Percentiles rank a stretch among this genome's conserved stretches.
Evolutionary conservation across 305 asterid genomes (phyloP).

Genomic region (Fraxinus velutina): DNA sequence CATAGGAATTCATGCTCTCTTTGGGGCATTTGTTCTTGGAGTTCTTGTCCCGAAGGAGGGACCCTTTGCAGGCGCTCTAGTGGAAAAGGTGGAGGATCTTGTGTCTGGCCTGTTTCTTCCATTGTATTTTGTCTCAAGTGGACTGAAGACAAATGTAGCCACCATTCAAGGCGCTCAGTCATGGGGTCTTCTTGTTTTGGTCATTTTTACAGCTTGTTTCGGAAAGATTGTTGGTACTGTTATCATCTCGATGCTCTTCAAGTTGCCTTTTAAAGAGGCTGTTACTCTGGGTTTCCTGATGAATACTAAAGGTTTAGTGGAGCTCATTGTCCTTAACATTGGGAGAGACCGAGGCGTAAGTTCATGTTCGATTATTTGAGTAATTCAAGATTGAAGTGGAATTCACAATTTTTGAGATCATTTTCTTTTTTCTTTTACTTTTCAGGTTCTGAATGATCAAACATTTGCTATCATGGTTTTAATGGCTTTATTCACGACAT

Average conservation of each 20-base stretch:
- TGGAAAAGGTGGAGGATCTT: constrained; percentile 86
- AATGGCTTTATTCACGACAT: constrained; percentile 89
- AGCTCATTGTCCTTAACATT: constrained; percentile 88
- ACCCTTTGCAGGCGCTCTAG: constrained; percentile 69
- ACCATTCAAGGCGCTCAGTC: constrained; percentile 74
- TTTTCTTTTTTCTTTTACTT: neutral
- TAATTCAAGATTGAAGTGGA: neutral
- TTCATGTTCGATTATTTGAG: neutral
- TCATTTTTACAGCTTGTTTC: constrained; percentile 65
- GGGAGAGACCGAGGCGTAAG: constrained; percentile 83
- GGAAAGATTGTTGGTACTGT: constrained; percentile 78
- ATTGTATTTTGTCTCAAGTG: constrained; percentile 83
- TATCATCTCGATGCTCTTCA: constrained; percentile 49
- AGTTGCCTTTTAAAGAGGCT: constrained; percentile 55
- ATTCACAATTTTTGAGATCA: neutral
- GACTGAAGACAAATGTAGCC: constrained; percentile 79
- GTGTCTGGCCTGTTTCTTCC: constrained; percentile 85
- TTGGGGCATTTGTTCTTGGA: constrained; percentile 82
- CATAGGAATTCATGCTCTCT: constrained; percentile 84
- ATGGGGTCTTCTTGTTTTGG: constrained; percentile 85
- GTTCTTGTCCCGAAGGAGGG: constrained; percentile 83
- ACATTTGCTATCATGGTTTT: constrained; percentile 80
- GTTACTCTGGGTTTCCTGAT: constrained; percentile 68
- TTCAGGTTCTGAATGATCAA: constrained; percentile 79
- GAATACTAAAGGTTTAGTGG: constrained; percentile 95